Conservation (phyloP, 495 filamentous ascomycete species). For the Penicillium cataractarum region DNA sequence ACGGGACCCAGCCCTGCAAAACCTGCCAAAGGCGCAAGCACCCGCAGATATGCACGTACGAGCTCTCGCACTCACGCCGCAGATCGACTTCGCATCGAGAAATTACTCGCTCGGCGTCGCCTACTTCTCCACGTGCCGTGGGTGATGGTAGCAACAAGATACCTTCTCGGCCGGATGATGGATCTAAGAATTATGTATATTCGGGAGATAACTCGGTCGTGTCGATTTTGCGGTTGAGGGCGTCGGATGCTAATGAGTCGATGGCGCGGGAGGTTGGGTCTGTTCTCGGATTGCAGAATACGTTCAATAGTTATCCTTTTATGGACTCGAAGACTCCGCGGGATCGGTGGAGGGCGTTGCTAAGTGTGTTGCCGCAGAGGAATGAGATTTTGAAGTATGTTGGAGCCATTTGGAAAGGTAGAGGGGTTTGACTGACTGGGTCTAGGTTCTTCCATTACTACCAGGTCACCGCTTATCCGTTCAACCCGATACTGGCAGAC, state of each 20-base stretch:
- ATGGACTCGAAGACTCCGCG: conserved; percentile 35
- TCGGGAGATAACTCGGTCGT: conserved; percentile 45
- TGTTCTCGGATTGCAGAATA: conserved; percentile 74
- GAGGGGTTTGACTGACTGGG: conserved; percentile 14
- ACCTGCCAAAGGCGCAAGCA: conserved; percentile 39
- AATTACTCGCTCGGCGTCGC: conserved; percentile 2
- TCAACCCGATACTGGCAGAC: conserved; percentile 55
- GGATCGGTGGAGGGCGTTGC: conserved; percentile 35
- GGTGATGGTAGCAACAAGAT: neutral
- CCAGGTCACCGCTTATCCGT: conserved; percentile 50
- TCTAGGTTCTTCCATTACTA: conserved; percentile 53
- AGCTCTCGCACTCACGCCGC: conserved; percentile 11
- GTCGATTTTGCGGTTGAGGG: conserved; percentile 35
- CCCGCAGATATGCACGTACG: conserved; percentile 42
- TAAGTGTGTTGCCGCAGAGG: conserved; percentile 35
- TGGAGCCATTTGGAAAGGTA: too few relatives aligned
- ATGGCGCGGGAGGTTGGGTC: conserved; percentile 38
- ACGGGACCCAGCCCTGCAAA: conserved; percentile 35
- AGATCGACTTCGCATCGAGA: conserved; percentile 1
- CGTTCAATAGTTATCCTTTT: conserved; percentile 71
- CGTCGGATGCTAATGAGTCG: conserved; percentile 61
- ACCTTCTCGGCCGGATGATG: conserved; percentile 17
- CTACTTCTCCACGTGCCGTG: neutral
- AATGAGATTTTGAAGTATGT: conserved; percentile 40
- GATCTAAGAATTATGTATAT: conserved; percentile 45